Percentiles rank a stretch among this genome's conserved stretches.
phyloP scores from a whole-genome alignment of 306 rosid species.

The Cicer arietinum region DNA sequence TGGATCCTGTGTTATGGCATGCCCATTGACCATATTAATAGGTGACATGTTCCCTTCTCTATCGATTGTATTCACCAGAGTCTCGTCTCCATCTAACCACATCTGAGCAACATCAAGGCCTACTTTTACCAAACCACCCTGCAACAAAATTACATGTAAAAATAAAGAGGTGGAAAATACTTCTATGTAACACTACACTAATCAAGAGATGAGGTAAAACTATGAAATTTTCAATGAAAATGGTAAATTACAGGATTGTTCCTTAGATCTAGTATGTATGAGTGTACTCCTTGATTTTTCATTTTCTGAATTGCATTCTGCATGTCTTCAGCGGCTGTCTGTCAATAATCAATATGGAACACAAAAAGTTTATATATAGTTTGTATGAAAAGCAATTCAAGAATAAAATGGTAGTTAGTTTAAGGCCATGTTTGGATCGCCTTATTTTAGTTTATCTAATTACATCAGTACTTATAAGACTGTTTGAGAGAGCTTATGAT shows the following conservation, averaged over 20 bases:
- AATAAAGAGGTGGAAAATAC: slow-evolving; percentile 2
- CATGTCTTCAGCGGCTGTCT: slow-evolving; percentile 95
- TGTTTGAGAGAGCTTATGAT: no score
- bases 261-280: slow-evolving; percentile 91
- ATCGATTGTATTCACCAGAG: slow-evolving; percentile 89
- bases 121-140: slow-evolving; percentile 94
- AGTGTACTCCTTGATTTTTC: slow-evolving; percentile 86
- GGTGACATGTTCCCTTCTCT: slow-evolving; percentile 84
- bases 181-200: neutral
- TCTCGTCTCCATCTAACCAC: slow-evolving; percentile 96
- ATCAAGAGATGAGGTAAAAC: slow-evolving; percentile 5
- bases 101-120: slow-evolving; percentile 97
- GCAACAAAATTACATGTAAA: slow-evolving; percentile 38
- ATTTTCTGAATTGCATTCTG: slow-evolving; percentile 73
- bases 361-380: slow-evolving; percentile 21
- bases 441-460: no score
- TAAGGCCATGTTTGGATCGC: neutral
- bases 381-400: neutral
- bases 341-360: slow-evolving; percentile 33
- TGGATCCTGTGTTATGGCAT: slow-evolving; percentile 92
- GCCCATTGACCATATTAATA: slow-evolving; percentile 83
- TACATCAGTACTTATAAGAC: no score
- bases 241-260: slow-evolving; percentile 81
- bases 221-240: slow-evolving; percentile 7
- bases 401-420: slow-evolving; percentile 6